A percentile compares a stretch with the other conserved stretches of the same genome.
These are phyloP conservation scores for Cinnamomum micranthum DNA, from an alignment of 164 flowering plant species.

Conservation along the genomic window DNA sequence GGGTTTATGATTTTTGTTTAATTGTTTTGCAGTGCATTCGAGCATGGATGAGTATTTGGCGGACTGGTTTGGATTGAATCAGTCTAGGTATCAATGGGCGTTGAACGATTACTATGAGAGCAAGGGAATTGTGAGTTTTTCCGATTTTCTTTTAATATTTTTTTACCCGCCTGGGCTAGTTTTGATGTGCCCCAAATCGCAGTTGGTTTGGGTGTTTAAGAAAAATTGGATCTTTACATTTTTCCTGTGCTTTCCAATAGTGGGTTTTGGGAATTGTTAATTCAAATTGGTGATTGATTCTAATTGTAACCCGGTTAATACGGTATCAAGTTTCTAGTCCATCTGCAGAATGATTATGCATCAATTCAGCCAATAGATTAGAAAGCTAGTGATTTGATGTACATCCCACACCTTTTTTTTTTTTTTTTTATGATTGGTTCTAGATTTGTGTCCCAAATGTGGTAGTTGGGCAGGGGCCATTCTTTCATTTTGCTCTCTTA, in stretches of 20 bases:
- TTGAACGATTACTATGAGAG: conserved; percentile 82
- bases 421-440: not conserved
- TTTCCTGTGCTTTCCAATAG: not conserved
- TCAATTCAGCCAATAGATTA: no score
- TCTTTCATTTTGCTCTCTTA: not conserved
- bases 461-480: not conserved
- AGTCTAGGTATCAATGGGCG: conserved; percentile 98
- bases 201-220: not conserved
- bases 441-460: not conserved
- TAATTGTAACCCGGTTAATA: no score
- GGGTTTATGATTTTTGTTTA: not conserved
- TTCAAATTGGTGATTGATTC: not conserved
- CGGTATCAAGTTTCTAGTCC: not conserved
- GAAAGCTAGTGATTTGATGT: not conserved
- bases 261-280: not conserved
- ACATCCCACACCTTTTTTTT: not conserved
- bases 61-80: conserved; percentile 87
- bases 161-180: not conserved
- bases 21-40: conserved; percentile 61
- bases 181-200: not conserved
- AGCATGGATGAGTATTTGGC: conserved; percentile 85
- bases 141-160: not conserved
- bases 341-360: not conserved
- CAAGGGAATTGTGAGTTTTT: conserved; percentile 60
- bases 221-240: not conserved